These are phyloP conservation scores for Tremella mesenterica DNA, from an alignment of 768 basidiomycete genomes.

Conservation along the genomic window DNA sequence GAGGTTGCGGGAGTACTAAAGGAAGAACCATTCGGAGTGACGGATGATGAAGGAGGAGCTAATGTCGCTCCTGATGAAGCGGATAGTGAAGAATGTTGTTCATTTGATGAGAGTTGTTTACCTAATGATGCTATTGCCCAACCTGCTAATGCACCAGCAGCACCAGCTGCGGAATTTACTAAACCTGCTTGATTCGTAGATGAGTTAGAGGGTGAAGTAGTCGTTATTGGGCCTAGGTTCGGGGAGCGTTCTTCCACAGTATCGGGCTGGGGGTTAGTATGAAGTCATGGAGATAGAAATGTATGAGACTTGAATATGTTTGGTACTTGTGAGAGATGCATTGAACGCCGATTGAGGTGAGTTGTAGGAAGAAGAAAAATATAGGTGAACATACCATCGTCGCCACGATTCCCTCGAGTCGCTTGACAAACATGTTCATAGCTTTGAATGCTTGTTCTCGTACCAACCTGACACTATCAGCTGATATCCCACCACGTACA, in stretches of 20 bases:
- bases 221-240: slow-evolving; percentile 36
- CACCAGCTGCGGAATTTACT: slow-evolving; percentile 79
- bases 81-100: slow-evolving; percentile 54
- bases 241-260: slow-evolving; percentile 47
- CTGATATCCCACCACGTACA: not conserved
- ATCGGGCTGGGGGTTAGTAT: slow-evolving; percentile 50
- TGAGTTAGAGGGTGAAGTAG: slow-evolving; percentile 15
- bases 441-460: slow-evolving; percentile 95
- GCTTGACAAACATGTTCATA: slow-evolving; percentile 75
- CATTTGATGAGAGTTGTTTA: slow-evolving; percentile 65
- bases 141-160: slow-evolving; percentile 81
- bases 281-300: not conserved
- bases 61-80: slow-evolving; percentile 9
- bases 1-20: slow-evolving; percentile 2
- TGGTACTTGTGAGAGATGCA: too few species aligned
- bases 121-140: slow-evolving; percentile 91
- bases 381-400: slow-evolving; percentile 60
- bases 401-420: slow-evolving; percentile 65
- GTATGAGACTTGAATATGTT: too few species aligned
- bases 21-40: not conserved
- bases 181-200: slow-evolving; percentile 49
- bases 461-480: slow-evolving; percentile 56
- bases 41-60: slow-evolving; percentile 3
- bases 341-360: too few species aligned
- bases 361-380: too few species aligned